A percentile compares a stretch with the other conserved stretches of the same genome.
Conservation (phyloP, 2,329 filamentous ascomycete species). For the Arthrobotrys sinensis region DNA sequence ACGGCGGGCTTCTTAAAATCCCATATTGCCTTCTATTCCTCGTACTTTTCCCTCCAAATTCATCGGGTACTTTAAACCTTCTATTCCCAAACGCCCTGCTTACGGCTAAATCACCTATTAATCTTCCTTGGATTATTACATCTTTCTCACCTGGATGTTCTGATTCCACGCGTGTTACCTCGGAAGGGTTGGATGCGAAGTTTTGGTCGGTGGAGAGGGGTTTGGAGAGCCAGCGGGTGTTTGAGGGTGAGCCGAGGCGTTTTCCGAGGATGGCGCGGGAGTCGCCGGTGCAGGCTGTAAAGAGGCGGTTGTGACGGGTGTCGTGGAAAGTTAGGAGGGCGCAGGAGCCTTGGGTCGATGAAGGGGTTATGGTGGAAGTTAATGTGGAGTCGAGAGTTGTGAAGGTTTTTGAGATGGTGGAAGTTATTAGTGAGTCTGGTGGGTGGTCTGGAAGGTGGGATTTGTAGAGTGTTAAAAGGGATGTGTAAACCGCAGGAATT, state of each 20-base stretch:
- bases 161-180: slow-evolving; percentile 72
- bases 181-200: slow-evolving; percentile 73
- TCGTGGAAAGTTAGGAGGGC: slow-evolving; percentile 77
- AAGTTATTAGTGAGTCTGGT: slow-evolving; percentile 22
- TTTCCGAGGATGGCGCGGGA: slow-evolving; percentile 77
- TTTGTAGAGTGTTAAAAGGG: slow-evolving; percentile 41
- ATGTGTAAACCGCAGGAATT: slow-evolving; percentile 39
- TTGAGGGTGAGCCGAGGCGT: slow-evolving; percentile 67
- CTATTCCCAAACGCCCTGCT: slow-evolving; percentile 79
- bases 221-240: slow-evolving; percentile 71
- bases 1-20: slow-evolving; percentile 73
- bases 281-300: slow-evolving; percentile 78
- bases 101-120: slow-evolving; percentile 75
- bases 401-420: slow-evolving; percentile 48
- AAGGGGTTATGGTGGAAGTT: slow-evolving; percentile 28
- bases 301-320: slow-evolving; percentile 71
- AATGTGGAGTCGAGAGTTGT: slow-evolving; percentile 38
- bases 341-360: slow-evolving; percentile 73
- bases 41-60: slow-evolving; percentile 63
- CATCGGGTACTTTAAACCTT: slow-evolving; percentile 76
- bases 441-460: slow-evolving; percentile 11
- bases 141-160: slow-evolving; percentile 74
- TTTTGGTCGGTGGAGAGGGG: slow-evolving; percentile 78
- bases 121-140: slow-evolving; percentile 73
- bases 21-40: slow-evolving; percentile 17